A percentile compares a stretch with the other conserved stretches of the same genome.
These are phyloP conservation scores for Penicillium roqueforti DNA, from an alignment of 495 filamentous ascomycete genomes.

Conservation along the genomic window DNA sequence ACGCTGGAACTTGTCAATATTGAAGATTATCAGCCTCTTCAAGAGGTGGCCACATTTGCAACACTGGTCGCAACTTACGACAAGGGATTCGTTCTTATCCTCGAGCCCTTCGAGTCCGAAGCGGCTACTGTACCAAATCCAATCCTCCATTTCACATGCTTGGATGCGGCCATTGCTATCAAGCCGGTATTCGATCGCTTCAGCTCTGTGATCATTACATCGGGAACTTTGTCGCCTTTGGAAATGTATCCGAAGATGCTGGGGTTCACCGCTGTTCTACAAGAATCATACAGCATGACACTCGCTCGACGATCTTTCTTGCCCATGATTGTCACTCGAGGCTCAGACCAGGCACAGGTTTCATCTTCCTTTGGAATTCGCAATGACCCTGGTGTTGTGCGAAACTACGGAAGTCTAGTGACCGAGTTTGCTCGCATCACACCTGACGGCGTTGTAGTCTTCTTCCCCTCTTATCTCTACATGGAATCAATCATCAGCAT, in stretches of 20 bases:
- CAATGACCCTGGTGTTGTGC: constrained; percentile 88
- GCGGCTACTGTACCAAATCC: constrained; percentile 95
- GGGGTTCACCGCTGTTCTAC: constrained; percentile 81
- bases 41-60: constrained; percentile 98
- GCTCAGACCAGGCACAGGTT: constrained; percentile 87
- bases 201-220: constrained; percentile 96
- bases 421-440: constrained; percentile 93
- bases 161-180: constrained; percentile 98
- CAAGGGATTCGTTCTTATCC: constrained; percentile 90
- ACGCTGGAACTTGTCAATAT: constrained; percentile 96
- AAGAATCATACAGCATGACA: constrained; percentile 97
- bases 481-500: constrained; percentile 99
- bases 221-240: constrained; percentile 91
- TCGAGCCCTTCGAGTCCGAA: constrained; percentile 95
- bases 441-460: constrained; percentile 95
- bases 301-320: constrained; percentile 92
- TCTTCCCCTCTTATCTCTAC: constrained; percentile 98
- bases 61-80: constrained; percentile 97
- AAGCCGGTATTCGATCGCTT: constrained; percentile 97
- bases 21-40: constrained; percentile 93
- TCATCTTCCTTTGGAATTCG: constrained; percentile 89
- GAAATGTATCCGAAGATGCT: constrained; percentile 99
- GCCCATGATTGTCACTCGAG: constrained; percentile 95
- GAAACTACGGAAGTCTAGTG: constrained; percentile 90
- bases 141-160: constrained; percentile 89